Evolutionary conservation across 176 grass and related monocot genomes (phyloP), one percentile per base, ranked within the genome.

Genomic region (Oryza glumipatula): DNA sequence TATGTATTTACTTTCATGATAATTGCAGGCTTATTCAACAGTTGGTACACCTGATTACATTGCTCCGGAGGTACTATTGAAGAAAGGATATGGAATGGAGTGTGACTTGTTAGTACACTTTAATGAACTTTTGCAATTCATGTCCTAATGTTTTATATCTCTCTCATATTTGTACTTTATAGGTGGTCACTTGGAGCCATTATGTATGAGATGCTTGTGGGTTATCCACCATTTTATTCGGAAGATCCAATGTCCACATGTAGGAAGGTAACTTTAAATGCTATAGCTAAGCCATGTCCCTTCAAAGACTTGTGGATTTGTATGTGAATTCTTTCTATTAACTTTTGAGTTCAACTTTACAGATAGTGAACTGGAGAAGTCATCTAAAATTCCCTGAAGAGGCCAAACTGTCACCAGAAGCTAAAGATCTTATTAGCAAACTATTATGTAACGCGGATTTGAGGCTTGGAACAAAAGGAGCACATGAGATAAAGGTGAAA

Each of bases 41-140:
- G 93, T 98, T 26, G 96, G 96, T 44, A 98, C 96, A 46, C 93
- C 96, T 85, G 96, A 98, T 91, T 98, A 98, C 86, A 95, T 98
- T 94, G 96, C 96, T 70, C 96, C 96, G 5, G 96, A 98, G 87
- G 93, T 98, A 80, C 83, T 98, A 58, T 51, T 95, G 65, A 98
- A 98, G 93, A 98, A 98, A 84, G 96, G 96, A 89, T 95, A 98
- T 83, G 96, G 91, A 76, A 95, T 98, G 93, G 96, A 98, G 83
- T 98, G 96, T 72, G 96, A 98, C 81, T 98, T 93, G 96, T 95
- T 73, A 83, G 82, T 85, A 70, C 70, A 4, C 12, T 61, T 84
- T 68, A 80, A 49, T 49, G 48, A 75, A 51, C 15, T 67, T 86
- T 44, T 86, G 38, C 28, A 19, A 24, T 79, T 15, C 68, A 79